Conservation (phyloP, 2,329 filamentous ascomycete genomes). For the Fusarium duplospermum region DNA sequence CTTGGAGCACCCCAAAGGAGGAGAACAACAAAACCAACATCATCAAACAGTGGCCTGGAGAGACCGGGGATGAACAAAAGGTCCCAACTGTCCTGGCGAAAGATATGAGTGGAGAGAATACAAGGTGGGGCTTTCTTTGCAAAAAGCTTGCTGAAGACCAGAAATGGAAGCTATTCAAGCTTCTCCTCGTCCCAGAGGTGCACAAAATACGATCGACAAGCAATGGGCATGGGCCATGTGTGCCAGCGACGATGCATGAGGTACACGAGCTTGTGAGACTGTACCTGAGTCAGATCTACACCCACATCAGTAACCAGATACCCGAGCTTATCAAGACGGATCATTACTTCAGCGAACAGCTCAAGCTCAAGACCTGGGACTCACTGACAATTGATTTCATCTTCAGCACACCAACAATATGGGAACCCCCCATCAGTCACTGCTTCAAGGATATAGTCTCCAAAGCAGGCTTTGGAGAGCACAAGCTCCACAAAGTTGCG, state of each 20-base stretch:
- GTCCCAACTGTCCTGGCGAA: background rate
- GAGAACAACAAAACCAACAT: fast-evolving
- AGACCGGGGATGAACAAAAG: background rate
- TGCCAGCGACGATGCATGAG: background rate
- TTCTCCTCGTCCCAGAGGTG: background rate
- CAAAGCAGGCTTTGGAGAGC: background rate
- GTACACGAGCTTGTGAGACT: background rate
- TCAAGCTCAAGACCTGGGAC: background rate
- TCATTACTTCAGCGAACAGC: background rate
- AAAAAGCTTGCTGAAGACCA: background rate
- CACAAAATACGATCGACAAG: background rate
- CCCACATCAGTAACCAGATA: background rate
- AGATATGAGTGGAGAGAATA: background rate
- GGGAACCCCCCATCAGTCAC: background rate
- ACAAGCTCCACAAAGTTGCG: background rate
- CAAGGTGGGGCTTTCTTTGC: background rate
- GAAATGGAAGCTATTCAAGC: background rate
- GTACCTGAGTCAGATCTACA: background rate
- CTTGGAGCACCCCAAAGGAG: background rate
- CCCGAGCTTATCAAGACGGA: background rate
- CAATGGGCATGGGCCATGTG: background rate
- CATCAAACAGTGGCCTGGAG: background rate
- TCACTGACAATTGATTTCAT: background rate
- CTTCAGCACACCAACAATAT: background rate
- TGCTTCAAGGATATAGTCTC: background rate